Evolutionary conservation across 345 rosid species (phyloP), one percentile per base, ranked within the genome.

Genomic region (Bruguiera parviflora): DNA sequence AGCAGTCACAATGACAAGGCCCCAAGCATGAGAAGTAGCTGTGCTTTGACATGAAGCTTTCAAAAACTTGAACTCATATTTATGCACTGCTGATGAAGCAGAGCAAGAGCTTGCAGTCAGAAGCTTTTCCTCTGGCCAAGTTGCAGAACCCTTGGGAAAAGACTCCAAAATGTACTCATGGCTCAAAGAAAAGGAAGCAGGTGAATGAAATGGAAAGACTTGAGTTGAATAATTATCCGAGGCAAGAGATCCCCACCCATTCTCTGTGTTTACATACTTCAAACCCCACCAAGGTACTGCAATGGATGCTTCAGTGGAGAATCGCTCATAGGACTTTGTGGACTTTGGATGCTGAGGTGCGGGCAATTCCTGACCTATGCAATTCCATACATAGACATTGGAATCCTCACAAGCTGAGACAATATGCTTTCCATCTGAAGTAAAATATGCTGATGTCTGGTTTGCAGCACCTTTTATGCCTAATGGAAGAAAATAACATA

Each of bases 91-190:
- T 53, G 83, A 73, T 28, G 86, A 78, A 8, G 79, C 56, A 35
- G 84, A 73, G 58, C 46, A 61, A 11, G 84, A 72, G 69, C 78
- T 80, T 0, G 89, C 81, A 35, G 74, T 10, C 24, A 85, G 91
- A 63, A 95, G 96, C 82, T 83, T 85, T 81, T 95, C 99, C 75
- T 95, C 99, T 0, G 99, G 99, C 97, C 97, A 95, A 19, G 99
- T 95, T 0, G 96, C 96, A 0, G 96, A 82, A 53, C 95, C 89
- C 74, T 88, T 92, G 2, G 99, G 92, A 68, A 83, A 89, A 55
- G 92, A 80, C 66, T 87, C 97, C 28, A 83, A 67, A 71, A 78
- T 72, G 68, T 83, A 88, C 59, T 89, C 96, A 16, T 79, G 83
- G 66, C 87, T 82, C 60, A 87, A 64, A 25, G 85, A 83, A 81